Conservation (phyloP, 768 basidiomycete genomes). For the Gyrodon lividus region DNA sequence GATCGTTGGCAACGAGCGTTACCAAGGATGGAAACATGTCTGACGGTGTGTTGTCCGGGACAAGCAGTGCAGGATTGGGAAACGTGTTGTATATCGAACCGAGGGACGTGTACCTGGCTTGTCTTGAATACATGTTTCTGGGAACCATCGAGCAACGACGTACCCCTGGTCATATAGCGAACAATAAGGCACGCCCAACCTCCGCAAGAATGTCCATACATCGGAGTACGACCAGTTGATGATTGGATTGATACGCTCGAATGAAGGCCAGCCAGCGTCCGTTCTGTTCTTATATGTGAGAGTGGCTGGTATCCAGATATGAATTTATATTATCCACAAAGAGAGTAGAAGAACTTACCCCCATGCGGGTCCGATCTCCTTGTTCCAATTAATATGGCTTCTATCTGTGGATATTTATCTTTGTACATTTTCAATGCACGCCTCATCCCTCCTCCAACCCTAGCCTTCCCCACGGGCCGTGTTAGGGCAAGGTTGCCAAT, state of each 20-base stretch:
- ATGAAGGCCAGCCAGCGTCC: slow-evolving; percentile 85
- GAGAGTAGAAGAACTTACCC: slow-evolving; percentile 51
- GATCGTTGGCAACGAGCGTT: slow-evolving; percentile 20
- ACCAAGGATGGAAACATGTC: slow-evolving; percentile 20
- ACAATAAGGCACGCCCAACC: slow-evolving; percentile 82
- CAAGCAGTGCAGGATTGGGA: slow-evolving; percentile 79
- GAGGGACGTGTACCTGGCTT: slow-evolving; percentile 87
- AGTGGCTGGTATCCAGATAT: slow-evolving; percentile 46
- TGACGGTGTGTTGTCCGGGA: slow-evolving; percentile 13
- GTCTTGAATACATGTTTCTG: background rate
- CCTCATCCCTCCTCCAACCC: slow-evolving; percentile 74
- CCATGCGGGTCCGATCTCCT: slow-evolving; percentile 91
- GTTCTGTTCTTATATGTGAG: slow-evolving; percentile 75
- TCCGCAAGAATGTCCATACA: slow-evolving; percentile 84
- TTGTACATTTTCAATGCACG: slow-evolving; percentile 75
- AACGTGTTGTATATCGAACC: slow-evolving; percentile 95
- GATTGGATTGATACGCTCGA: slow-evolving; percentile 91
- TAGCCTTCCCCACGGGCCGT: slow-evolving; percentile 48
- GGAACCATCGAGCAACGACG: slow-evolving; percentile 21
- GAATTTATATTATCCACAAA: background rate
- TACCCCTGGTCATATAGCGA: slow-evolving; percentile 88
- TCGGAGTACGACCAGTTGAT: slow-evolving; percentile 92
- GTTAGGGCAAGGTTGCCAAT: slow-evolving; percentile 18
- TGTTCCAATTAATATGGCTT: slow-evolving; percentile 87
- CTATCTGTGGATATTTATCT: slow-evolving; percentile 58